These are phyloP conservation scores for Microsporum audouinii DNA, from an alignment of 2,329 filamentous ascomycete genomes.

Conservation along the genomic window DNA sequence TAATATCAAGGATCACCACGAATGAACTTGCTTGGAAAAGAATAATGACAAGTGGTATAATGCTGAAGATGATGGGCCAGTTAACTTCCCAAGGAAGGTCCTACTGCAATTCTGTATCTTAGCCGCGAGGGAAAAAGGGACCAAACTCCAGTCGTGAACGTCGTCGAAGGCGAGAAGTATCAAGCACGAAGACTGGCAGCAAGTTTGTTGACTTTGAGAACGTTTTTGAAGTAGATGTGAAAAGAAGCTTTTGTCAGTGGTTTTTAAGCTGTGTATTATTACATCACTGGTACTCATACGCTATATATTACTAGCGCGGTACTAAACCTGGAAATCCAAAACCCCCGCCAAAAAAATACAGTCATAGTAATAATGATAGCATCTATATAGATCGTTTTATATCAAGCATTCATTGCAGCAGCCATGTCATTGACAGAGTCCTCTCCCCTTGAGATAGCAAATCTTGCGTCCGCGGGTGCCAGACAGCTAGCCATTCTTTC, in stretches of 20 bases:
- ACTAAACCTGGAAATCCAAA: not conserved
- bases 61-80: not conserved
- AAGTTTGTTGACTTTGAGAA: not conserved
- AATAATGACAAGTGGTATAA: not conserved
- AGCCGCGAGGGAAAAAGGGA: not conserved
- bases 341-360: not conserved
- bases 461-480: conserved; percentile 67
- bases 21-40: not conserved
- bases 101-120: not conserved
- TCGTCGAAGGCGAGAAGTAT: not conserved
- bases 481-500: conserved; percentile 72
- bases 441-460: conserved; percentile 64
- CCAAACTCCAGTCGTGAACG: conserved; percentile 2
- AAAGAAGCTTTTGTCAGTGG: not conserved
- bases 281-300: not conserved
- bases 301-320: not conserved
- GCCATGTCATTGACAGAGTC: conserved; percentile 83
- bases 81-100: not conserved
- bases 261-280: not conserved
- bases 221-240: not conserved
- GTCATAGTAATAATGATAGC: not conserved
- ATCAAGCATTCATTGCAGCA: not conserved
- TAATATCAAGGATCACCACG: not conserved
- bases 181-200: not conserved
- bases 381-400: not conserved